Evolutionary conservation across 1,139 yeast genomes (phyloP), one percentile per base, ranked within the genome.

Genomic region (Candida sojae): DNA sequence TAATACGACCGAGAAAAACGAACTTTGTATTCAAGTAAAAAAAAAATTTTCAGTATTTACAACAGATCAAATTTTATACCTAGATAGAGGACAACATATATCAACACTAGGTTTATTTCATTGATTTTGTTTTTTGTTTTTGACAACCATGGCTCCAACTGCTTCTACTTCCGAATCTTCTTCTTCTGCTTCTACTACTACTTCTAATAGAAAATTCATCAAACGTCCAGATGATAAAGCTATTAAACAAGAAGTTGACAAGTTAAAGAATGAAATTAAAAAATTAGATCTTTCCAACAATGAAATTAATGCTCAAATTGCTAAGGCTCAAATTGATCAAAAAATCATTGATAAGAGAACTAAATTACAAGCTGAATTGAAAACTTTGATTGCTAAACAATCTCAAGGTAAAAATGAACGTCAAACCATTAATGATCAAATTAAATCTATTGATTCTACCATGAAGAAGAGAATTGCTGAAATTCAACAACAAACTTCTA

Each of bases 381-480:
- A 80, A 61, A 79, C 77, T 46, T 77, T 89, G 61, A 63, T 69
- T 50, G 74, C 83, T 64, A 80, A 81, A 69, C 97, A 90, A 75
- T 82, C 84, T 53, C 81, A 79, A 54, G 74, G 84, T 68, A 90
- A 90, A 74, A 69, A 72, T 55, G 84, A 88, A 64, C 83, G 96
- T 72, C 81, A 78, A 60, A 70, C 75, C 47, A 71, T 89, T 60
- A 80, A 82, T 62, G 91, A 86, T 55, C 90, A 86, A 69, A 81
- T 92, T 66, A 86, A 84, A 68, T 71, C 75, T 43, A 70, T 86
- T 56, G 98, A 93, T 61, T 75, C 79, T 53, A 76, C 77, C 53
- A 73, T 90, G 71, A 89, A 89, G 78, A 84, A 86, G 70, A 89
- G 85, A 72, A 81, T 86, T 61, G 71, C 75, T 57, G 97, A 92